phyloP scores from a whole-genome alignment of 23 red algal species.

The Gracilaria domingensis region DNA sequence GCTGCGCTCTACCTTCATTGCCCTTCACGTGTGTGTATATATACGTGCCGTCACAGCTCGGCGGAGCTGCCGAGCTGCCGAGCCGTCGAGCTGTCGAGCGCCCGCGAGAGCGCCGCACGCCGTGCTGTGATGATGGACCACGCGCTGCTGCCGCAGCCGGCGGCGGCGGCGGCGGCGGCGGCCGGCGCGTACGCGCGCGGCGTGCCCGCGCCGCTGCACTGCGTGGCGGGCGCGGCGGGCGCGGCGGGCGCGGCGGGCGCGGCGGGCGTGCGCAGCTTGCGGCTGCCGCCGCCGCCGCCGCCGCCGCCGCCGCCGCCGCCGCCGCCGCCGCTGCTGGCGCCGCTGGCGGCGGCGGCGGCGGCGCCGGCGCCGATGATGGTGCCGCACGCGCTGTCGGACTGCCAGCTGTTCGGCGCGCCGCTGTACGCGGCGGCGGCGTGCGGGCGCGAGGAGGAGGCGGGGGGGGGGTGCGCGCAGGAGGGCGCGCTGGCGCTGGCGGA shows the following conservation, averaged over 20 bases:
- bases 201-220: too few species aligned
- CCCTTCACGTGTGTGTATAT: too few species aligned
- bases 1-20: too few species aligned
- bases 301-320: not conserved
- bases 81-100: too few species aligned
- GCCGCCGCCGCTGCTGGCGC: not conserved
- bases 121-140: too few species aligned
- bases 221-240: not conserved
- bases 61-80: too few species aligned
- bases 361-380: not conserved
- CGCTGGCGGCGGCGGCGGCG: not conserved
- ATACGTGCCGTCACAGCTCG: too few species aligned
- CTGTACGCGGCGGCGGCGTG: too few species aligned
- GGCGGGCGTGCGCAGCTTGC: not conserved
- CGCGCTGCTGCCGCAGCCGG: not conserved
- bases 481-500: not conserved
- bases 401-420: not conserved
- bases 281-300: constrained; percentile 13
- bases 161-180: not conserved
- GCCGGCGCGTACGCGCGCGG: not conserved
- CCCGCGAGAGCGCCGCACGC: too few species aligned
- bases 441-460: too few species aligned
- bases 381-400: too few species aligned
- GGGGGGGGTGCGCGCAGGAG: too few species aligned
- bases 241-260: not conserved